A percentile compares a stretch with the other conserved stretches of the same genome.
Conservation (phyloP, 2,329 filamentous ascomycete species). For the Dothideomycetes sp. region DNA sequence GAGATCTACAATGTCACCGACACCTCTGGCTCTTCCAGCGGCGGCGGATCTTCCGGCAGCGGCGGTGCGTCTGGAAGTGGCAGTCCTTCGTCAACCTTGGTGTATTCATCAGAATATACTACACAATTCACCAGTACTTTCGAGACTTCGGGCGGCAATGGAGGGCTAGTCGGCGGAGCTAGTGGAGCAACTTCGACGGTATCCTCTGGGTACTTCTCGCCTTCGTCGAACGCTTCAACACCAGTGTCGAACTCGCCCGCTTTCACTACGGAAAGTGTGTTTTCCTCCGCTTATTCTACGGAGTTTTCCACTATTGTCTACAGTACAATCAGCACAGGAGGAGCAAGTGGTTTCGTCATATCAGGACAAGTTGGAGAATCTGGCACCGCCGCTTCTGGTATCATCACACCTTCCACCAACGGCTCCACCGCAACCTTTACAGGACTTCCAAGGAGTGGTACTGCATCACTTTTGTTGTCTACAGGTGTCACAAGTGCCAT, state of each 20-base stretch:
- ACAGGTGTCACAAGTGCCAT: too few relatives aligned
- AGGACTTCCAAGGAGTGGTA: neutral
- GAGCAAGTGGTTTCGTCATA: slow-evolving; percentile 9
- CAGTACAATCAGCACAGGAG: slow-evolving; percentile 8
- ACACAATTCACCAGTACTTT: slow-evolving; percentile 3
- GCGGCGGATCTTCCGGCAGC: slow-evolving; percentile 6
- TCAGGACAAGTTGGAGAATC: slow-evolving; percentile 10
- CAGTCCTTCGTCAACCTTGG: too few relatives aligned
- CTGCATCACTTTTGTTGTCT: too few relatives aligned
- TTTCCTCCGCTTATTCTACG: neutral
- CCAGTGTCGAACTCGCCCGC: neutral
- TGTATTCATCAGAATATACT: slow-evolving; percentile 7
- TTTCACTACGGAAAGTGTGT: neutral
- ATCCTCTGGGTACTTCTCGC: neutral
- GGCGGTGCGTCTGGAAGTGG: neutral
- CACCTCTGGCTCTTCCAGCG: slow-evolving; percentile 3
- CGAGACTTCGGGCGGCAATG: neutral
- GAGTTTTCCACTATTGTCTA: slow-evolving; percentile 10
- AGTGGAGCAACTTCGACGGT: neutral
- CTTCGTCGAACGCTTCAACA: neutral
- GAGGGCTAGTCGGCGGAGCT: neutral
- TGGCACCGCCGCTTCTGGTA: slow-evolving; percentile 9
- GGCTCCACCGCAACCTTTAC: neutral
- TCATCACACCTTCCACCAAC: slow-evolving; percentile 3
- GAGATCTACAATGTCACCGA: slow-evolving; percentile 4